Percentiles rank a stretch among this genome's conserved stretches.
These are phyloP conservation scores for Parascedosporium putredinis DNA, from an alignment of 2,329 filamentous ascomycete species.

Conservation along the genomic window DNA sequence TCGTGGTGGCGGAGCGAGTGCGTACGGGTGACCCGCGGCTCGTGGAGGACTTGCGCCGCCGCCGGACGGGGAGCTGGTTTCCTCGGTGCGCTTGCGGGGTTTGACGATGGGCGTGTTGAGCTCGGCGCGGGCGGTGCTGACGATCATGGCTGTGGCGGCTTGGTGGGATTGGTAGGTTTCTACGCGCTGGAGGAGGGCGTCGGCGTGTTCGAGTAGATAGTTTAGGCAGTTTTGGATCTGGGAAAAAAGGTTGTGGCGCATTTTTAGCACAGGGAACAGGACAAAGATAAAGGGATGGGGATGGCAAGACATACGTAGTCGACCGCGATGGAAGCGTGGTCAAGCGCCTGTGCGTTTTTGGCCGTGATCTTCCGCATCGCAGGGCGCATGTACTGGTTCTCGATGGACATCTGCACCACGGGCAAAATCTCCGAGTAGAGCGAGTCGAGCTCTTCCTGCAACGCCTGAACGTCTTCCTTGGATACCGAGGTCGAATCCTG, in stretches of 20 bases:
- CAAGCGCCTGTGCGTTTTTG: conserved; percentile 31
- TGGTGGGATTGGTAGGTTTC: conserved; percentile 37
- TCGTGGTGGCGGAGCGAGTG: conserved; percentile 13
- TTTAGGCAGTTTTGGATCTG: conserved; percentile 43
- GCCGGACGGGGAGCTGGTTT: conserved; percentile 15
- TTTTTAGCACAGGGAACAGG: conserved; percentile 18
- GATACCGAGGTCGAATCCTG: conserved; percentile 17
- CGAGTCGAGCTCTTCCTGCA: conserved; percentile 58
- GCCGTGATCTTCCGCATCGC: conserved; percentile 36
- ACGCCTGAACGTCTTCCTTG: conserved; percentile 32
- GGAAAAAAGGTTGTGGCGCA: no score
- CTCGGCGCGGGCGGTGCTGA: conserved; percentile 33
- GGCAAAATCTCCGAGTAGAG: conserved; percentile 59
- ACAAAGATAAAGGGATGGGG: fast-evolving
- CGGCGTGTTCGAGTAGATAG: conserved; percentile 37
- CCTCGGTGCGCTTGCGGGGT: conserved; percentile 13
- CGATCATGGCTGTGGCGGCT: conserved; percentile 24
- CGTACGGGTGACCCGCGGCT: conserved; percentile 24
- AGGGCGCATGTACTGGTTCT: conserved; percentile 56
- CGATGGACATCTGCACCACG: conserved; percentile 60
- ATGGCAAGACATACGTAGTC: conserved; percentile 32
- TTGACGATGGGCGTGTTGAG: conserved; percentile 18
- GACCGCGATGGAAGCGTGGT: conserved; percentile 34
- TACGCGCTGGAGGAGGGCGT: conserved; percentile 29
- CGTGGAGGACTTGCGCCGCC: conserved; percentile 7